Conservation (phyloP, 441 rosid species). For the Mallotus repandus region DNA sequence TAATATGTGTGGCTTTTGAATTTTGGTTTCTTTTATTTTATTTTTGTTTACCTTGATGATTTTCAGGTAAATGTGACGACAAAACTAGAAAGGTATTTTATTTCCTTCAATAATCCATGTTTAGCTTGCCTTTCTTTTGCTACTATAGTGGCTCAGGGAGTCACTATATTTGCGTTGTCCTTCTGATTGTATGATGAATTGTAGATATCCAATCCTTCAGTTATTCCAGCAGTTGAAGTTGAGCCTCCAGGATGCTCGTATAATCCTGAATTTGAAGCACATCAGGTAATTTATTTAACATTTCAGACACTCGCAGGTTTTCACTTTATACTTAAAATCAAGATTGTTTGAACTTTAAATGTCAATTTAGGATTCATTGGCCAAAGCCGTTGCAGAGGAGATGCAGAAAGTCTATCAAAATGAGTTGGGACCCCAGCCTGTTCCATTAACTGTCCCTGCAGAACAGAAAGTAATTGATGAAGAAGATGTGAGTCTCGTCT, state of each 20-base stretch:
- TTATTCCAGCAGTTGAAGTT: conserved; percentile 85
- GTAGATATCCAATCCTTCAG: conserved; percentile 48
- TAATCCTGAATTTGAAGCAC: conserved; percentile 76
- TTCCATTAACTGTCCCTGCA: conserved; percentile 70
- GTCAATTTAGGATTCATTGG: conserved; percentile 64
- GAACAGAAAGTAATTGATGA: conserved; percentile 42
- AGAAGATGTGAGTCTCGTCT: conserved; percentile 55
- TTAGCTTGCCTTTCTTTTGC: background rate
- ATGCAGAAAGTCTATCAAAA: conserved; percentile 70
- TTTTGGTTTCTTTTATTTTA: background rate
- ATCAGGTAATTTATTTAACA: conserved; percentile 48
- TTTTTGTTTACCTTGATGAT: conserved; percentile 1
- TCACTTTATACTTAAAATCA: background rate
- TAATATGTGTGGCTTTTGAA: background rate
- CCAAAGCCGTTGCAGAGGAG: conserved; percentile 88
- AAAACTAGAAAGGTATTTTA: conserved; percentile 48
- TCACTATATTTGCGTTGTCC: background rate
- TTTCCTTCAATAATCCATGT: background rate
- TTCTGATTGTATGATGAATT: background rate
- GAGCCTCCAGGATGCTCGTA: conserved; percentile 89
- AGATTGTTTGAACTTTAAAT: background rate
- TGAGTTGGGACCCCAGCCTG: conserved; percentile 85
- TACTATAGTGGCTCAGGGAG: background rate
- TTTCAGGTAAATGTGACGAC: conserved; percentile 44
- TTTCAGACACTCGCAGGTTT: background rate